Evolutionary conservation across 441 rosid species (phyloP).

Genomic region (Euphorbia schlechtendalii): DNA sequence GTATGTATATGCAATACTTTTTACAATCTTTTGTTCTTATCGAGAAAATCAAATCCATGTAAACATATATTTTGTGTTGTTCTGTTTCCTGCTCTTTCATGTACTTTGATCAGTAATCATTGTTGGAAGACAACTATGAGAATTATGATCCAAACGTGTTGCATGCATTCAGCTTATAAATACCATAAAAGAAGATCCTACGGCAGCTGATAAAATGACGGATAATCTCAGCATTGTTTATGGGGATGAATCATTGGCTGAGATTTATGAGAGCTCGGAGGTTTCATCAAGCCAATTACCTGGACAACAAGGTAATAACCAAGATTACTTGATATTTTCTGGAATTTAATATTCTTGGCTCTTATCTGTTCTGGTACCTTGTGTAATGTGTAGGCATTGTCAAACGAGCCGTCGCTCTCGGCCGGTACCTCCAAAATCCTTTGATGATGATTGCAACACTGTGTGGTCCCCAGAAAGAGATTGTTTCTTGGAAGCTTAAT

Average conservation of each 20-base stretch:
- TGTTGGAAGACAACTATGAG: background rate
- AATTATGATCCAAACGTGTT: background rate
- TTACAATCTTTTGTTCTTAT: background rate
- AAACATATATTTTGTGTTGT: background rate
- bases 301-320: slow-evolving; percentile 45
- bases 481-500: slow-evolving; percentile 75
- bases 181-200: slow-evolving; percentile 66
- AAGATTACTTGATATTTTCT: slow-evolving; percentile 1
- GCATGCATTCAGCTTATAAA: slow-evolving; percentile 45
- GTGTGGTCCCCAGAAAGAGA: slow-evolving; percentile 75
- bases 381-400: slow-evolving; percentile 42
- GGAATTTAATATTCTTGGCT: background rate
- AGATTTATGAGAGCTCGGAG: slow-evolving; percentile 73
- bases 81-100: background rate
- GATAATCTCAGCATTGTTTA: slow-evolving; percentile 60
- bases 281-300: slow-evolving; percentile 70
- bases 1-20: background rate
- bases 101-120: background rate
- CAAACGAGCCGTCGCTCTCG: slow-evolving; percentile 75
- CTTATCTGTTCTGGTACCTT: background rate
- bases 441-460: slow-evolving; percentile 76
- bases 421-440: slow-evolving; percentile 85
- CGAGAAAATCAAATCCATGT: background rate
- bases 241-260: slow-evolving; percentile 76
- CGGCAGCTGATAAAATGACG: slow-evolving; percentile 64